phyloP scores from a whole-genome alignment of 148 eudicot genomes.

The Fagopyrum esculentum region DNA sequence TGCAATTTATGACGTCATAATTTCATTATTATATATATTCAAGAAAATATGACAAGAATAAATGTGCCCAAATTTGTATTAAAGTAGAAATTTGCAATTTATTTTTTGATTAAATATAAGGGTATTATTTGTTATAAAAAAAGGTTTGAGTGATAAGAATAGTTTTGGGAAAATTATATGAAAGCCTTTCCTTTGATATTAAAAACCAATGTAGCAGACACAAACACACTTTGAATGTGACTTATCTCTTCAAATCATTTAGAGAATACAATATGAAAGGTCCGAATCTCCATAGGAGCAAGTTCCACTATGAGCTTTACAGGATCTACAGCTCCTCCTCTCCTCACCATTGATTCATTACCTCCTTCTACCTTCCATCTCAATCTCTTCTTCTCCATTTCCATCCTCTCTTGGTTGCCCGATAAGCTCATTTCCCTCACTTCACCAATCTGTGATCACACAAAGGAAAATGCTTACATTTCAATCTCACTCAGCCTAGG shows the following conservation, averaged over 20 bases:
- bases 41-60: too few relatives aligned
- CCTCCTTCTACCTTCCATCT: constrained; percentile 59
- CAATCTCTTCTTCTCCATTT: constrained; percentile 76
- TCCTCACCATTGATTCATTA: constrained; percentile 23
- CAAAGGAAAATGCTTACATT: not conserved
- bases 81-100: too few relatives aligned
- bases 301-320: constrained; percentile 57
- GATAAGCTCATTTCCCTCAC: constrained; percentile 41
- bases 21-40: too few relatives aligned
- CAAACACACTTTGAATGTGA: too few relatives aligned
- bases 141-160: too few relatives aligned
- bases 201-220: too few relatives aligned
- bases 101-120: too few relatives aligned
- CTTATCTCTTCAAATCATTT: not conserved
- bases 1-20: too few relatives aligned
- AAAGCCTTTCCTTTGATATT: too few relatives aligned
- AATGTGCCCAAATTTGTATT: too few relatives aligned
- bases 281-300: constrained; percentile 91
- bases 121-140: too few relatives aligned
- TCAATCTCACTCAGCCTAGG: not conserved
- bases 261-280: constrained; percentile 54
- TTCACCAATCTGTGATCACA: constrained; percentile 24
- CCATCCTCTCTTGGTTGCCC: constrained; percentile 75
- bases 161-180: too few relatives aligned
- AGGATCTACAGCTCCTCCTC: constrained; percentile 73